phyloP scores from a whole-genome alignment of 2,329 filamentous ascomycete species.

The Nemania bipapillata region DNA sequence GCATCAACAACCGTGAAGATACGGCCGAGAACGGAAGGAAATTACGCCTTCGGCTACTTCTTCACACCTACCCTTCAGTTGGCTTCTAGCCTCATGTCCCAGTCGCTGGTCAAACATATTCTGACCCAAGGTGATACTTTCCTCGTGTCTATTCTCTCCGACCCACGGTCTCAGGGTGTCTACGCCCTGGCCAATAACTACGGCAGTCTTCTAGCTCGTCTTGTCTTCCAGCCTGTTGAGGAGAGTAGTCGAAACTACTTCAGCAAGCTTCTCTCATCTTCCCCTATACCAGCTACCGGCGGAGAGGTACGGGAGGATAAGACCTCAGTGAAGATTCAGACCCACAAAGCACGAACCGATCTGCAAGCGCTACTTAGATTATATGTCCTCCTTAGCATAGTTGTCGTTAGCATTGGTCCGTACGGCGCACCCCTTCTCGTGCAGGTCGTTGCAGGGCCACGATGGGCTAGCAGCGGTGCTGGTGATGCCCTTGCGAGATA shows the following conservation, averaged over 20 bases:
- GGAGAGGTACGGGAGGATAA: slow-evolving; percentile 11
- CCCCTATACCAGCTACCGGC: slow-evolving; percentile 40
- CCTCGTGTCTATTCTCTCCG: slow-evolving; percentile 81
- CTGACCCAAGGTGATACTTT: slow-evolving; percentile 95
- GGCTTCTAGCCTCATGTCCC: slow-evolving; percentile 83
- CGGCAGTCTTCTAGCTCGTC: slow-evolving; percentile 84
- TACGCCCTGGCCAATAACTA: slow-evolving; percentile 96
- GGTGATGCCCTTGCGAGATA: slow-evolving; percentile 80
- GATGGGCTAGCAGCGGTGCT: slow-evolving; percentile 80
- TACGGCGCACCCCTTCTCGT: slow-evolving; percentile 78
- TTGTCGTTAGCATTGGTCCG: slow-evolving; percentile 77
- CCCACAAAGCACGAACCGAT: slow-evolving; percentile 60
- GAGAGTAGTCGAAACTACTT: slow-evolving; percentile 93
- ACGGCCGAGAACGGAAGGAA: slow-evolving; percentile 8
- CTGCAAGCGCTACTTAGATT: slow-evolving; percentile 73
- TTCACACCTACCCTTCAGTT: slow-evolving; percentile 76
- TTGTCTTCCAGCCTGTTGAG: slow-evolving; percentile 94
- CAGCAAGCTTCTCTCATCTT: slow-evolving; percentile 74
- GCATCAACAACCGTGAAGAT: slow-evolving; percentile 12
- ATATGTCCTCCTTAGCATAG: slow-evolving; percentile 78
- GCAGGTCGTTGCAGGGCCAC: slow-evolving; percentile 76
- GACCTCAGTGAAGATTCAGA: slow-evolving; percentile 40
- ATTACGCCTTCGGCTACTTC: slow-evolving; percentile 71
- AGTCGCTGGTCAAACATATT: slow-evolving; percentile 90
- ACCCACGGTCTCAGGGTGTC: slow-evolving; percentile 82